Percentiles rank a stretch among this genome's conserved stretches.
Evolutionary conservation across 164 flowering plant genomes (phyloP).

Genomic region (Cinnamomum chago): DNA sequence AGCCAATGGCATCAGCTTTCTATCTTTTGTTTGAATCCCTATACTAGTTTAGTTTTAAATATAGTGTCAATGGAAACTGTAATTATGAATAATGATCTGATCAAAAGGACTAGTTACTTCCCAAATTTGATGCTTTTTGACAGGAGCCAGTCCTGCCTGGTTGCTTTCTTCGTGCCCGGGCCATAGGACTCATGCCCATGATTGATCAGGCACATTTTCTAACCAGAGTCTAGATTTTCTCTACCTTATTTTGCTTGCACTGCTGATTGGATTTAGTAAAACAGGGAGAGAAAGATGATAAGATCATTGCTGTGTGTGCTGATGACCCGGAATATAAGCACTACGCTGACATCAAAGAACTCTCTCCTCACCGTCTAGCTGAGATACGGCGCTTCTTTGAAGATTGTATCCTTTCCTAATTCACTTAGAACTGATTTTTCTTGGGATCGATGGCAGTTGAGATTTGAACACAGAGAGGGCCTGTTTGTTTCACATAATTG

Average conservation of each 20-base stretch:
- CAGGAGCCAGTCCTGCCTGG: slow-evolving; percentile 73
- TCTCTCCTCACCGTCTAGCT: slow-evolving; percentile 60
- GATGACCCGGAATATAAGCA: slow-evolving; percentile 75
- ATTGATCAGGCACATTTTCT: slow-evolving; percentile 36
- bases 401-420: slow-evolving; percentile 52
- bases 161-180: slow-evolving; percentile 62
- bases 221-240: background rate
- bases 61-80: too few species aligned
- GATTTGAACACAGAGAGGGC: too few species aligned
- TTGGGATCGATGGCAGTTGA: too few species aligned
- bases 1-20: background rate
- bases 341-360: slow-evolving; percentile 55
- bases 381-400: slow-evolving; percentile 75
- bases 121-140: background rate
- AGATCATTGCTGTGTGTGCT: slow-evolving; percentile 73
- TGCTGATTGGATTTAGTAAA: slow-evolving; percentile 1
- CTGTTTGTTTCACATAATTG: too few species aligned
- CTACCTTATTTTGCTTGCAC: background rate
- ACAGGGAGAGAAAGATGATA: slow-evolving; percentile 77
- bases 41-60: background rate
- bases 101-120: too few species aligned
- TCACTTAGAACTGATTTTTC: too few species aligned
- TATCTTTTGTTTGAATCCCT: background rate
- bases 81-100: too few species aligned
- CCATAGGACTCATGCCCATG: slow-evolving; percentile 72